phyloP scores from a whole-genome alignment of 306 rosid species.

The Cercis canadensis region DNA sequence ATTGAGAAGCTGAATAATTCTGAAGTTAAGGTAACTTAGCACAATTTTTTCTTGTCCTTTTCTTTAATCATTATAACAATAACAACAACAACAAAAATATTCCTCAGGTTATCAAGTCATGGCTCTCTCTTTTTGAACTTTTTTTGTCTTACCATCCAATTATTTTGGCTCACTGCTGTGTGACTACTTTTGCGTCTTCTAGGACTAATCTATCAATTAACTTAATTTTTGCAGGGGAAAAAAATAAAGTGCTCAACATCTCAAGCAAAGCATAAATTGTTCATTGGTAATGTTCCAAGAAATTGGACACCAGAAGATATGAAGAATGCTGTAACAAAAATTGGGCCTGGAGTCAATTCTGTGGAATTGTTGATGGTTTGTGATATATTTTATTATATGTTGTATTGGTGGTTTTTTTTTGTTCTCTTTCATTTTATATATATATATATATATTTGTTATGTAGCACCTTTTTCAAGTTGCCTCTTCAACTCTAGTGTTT shows the following conservation, averaged over 20 bases:
- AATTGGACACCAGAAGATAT: constrained; percentile 63
- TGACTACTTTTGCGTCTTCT: too few relatives aligned
- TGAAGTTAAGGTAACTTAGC: constrained; percentile 53
- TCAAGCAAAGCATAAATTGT: constrained; percentile 67
- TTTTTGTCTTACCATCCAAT: neutral
- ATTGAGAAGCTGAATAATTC: constrained; percentile 62
- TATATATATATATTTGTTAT: neutral
- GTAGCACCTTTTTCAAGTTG: neutral
- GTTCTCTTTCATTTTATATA: neutral
- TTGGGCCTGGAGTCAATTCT: constrained; percentile 73
- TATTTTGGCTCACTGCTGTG: constrained; percentile 10
- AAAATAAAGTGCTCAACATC: constrained; percentile 67
- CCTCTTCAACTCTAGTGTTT: constrained; percentile 7
- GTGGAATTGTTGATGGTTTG: constrained; percentile 69
- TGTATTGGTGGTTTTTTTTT: too few relatives aligned
- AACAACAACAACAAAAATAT: too few relatives aligned
- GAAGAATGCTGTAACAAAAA: constrained; percentile 52
- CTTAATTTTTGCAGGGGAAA: constrained; percentile 50
- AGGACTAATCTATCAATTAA: constrained; percentile 26
- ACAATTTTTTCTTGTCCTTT: too few relatives aligned
- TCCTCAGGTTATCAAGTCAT: constrained; percentile 5
- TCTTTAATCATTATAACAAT: too few relatives aligned
- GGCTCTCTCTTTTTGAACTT: neutral
- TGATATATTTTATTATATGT: too few relatives aligned
- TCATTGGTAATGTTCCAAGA: constrained; percentile 77